Conservation (phyloP, 106 monocot genomes). For the Iris macrosiphon region DNA sequence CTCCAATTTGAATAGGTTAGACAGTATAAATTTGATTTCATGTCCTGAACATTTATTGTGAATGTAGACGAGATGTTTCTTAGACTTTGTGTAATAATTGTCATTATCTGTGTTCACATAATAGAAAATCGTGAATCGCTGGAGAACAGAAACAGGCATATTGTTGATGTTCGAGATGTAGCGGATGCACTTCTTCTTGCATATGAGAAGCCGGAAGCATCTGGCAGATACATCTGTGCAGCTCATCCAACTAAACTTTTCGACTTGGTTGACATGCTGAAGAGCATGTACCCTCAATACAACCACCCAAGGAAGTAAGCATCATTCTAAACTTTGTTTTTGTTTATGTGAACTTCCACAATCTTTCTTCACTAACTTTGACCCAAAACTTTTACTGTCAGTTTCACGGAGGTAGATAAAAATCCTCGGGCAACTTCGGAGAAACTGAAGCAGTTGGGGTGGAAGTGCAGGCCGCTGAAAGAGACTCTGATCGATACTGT, state of each 20-base stretch:
- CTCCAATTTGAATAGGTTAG: too few relatives aligned
- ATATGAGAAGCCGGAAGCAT: slow-evolving; percentile 59
- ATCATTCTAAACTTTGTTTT: background rate
- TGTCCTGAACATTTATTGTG: too few relatives aligned
- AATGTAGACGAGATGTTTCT: too few relatives aligned
- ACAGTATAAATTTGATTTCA: too few relatives aligned
- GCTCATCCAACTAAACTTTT: slow-evolving; percentile 12
- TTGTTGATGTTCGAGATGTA: slow-evolving; percentile 73
- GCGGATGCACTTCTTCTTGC: slow-evolving; percentile 53
- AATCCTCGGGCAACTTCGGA: background rate
- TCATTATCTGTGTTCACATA: background rate
- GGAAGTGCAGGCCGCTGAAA: slow-evolving; percentile 23
- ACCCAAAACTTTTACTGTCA: background rate
- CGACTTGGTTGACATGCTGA: slow-evolving; percentile 33
- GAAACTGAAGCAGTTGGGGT: slow-evolving; percentile 33
- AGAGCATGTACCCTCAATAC: slow-evolving; percentile 51
- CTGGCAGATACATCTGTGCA: slow-evolving; percentile 42
- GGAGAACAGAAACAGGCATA: slow-evolving; percentile 9
- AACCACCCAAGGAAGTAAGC: slow-evolving; percentile 48
- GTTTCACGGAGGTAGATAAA: background rate
- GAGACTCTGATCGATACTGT: slow-evolving; percentile 26
- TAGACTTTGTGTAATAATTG: background rate
- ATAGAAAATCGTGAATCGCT: slow-evolving; percentile 21
- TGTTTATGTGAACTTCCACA: too few relatives aligned
- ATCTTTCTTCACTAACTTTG: background rate